phyloP scores from a whole-genome alignment of 306 rosid genomes.

The Fagus sylvatica region DNA sequence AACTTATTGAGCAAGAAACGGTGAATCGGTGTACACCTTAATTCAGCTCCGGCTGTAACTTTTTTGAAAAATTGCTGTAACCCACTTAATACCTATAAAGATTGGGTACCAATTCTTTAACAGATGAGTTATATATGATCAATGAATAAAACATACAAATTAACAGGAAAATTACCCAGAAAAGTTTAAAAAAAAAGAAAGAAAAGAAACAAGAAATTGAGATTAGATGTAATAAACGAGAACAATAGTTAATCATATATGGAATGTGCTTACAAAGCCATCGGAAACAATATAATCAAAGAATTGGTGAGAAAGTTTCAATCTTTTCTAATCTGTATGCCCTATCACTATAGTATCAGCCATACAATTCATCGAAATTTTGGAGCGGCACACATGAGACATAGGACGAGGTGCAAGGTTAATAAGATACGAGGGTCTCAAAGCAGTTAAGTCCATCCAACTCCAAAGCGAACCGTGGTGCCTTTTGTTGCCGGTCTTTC shows the following conservation, averaged over 20 bases:
- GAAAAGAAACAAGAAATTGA: not conserved
- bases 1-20: not conserved
- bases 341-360: not conserved
- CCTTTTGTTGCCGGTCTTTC: not conserved
- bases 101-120: not conserved
- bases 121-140: not conserved
- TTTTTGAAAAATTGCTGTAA: too few relatives aligned
- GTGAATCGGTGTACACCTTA: not conserved
- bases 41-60: not conserved
- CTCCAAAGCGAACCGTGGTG: slow-evolving; percentile 37
- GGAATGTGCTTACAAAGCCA: not conserved
- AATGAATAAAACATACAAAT: not conserved
- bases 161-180: too few relatives aligned
- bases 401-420: not conserved
- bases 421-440: slow-evolving; percentile 35
- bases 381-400: too few relatives aligned
- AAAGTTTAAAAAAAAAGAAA: not conserved
- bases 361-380: not conserved
- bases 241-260: too few relatives aligned
- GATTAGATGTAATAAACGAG: not conserved
- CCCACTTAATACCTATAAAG: too few relatives aligned
- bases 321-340: not conserved
- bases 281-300: not conserved
- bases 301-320: not conserved
- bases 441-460: slow-evolving; percentile 50